Conservation (phyloP, 164 flowering plant species). For the Berberis vulgaris region DNA sequence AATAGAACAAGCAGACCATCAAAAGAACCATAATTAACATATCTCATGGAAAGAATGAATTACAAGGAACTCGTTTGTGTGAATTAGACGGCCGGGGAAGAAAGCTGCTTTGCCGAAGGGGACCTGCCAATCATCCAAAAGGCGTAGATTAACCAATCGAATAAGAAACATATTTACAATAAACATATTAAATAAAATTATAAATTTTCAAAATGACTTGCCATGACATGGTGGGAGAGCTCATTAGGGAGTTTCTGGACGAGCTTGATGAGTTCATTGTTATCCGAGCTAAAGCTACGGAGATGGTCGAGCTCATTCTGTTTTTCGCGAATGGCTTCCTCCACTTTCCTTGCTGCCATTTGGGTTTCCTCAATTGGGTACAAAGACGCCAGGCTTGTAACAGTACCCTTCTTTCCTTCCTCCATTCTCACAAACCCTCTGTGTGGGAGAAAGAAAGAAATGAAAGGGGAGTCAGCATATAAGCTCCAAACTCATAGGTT, state of each 20-base stretch:
- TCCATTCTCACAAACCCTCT: slow-evolving; percentile 10
- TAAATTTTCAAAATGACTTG: slow-evolving; percentile 2
- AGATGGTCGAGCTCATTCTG: slow-evolving; percentile 39
- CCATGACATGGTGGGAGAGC: slow-evolving; percentile 77
- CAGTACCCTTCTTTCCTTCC: slow-evolving; percentile 46
- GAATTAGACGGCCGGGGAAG: slow-evolving; percentile 81
- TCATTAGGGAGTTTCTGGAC: slow-evolving; percentile 78
- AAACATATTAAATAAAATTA: background rate
- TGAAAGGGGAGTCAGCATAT: no score
- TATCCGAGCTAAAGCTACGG: slow-evolving; percentile 48
- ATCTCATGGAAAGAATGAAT: background rate
- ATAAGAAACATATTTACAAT: background rate
- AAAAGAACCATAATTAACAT: background rate
- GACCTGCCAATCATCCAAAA: slow-evolving; percentile 31
- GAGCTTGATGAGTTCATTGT: slow-evolving; percentile 52
- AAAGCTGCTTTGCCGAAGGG: slow-evolving; percentile 92
- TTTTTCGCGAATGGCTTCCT: slow-evolving; percentile 38
- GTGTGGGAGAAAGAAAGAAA: no score
- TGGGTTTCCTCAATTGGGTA: slow-evolving; percentile 56
- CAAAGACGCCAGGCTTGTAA: slow-evolving; percentile 50
- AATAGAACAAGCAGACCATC: background rate
- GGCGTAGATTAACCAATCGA: slow-evolving; percentile 1
- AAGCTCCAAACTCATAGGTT: no score
- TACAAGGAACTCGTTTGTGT: slow-evolving; percentile 84
- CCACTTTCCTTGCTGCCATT: slow-evolving; percentile 56